A percentile compares a stretch with the other conserved stretches of the same genome.
phyloP scores from a whole-genome alignment of 2,329 filamentous ascomycete genomes.

The Botryotinia calthae region DNA sequence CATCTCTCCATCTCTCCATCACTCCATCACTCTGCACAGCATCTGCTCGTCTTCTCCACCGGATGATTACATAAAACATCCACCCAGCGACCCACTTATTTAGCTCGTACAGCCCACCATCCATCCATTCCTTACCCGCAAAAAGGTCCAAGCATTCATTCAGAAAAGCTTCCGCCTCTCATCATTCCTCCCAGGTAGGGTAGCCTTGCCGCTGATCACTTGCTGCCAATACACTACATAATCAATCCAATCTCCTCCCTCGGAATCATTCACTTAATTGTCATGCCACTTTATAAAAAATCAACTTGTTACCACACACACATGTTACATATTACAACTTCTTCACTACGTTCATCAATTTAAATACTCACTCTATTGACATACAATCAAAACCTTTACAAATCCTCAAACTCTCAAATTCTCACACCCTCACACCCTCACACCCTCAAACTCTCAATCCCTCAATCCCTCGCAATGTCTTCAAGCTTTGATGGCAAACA shows the following conservation, averaged over 20 bases:
- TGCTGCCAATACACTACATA: not conserved
- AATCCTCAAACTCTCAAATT: not conserved
- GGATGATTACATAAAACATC: not conserved
- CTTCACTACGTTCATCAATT: not conserved
- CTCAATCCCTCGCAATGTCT: constrained; percentile 1
- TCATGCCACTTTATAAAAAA: not conserved
- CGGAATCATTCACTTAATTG: not conserved
- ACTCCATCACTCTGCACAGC: not conserved
- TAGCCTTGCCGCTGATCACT: not conserved
- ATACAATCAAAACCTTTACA: not conserved
- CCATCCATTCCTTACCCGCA: not conserved
- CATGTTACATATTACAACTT: not conserved
- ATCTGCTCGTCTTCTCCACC: not conserved
- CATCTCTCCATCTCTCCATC: too few relatives aligned
- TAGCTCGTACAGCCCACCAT: not conserved
- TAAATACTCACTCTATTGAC: not conserved
- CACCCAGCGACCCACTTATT: not conserved
- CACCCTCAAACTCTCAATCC: not conserved
- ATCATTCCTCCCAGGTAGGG: not conserved
- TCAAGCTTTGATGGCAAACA: constrained; percentile 5
- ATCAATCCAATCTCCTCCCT: not conserved
- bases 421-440: too few relatives aligned
- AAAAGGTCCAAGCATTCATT: constrained; percentile 2
- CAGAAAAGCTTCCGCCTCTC: not conserved
- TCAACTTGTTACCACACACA: too few relatives aligned